Base-by-base conservation (phyloP, 2,329 filamentous ascomycete genomes). In the Cryphonectria carpinicola region DNA sequence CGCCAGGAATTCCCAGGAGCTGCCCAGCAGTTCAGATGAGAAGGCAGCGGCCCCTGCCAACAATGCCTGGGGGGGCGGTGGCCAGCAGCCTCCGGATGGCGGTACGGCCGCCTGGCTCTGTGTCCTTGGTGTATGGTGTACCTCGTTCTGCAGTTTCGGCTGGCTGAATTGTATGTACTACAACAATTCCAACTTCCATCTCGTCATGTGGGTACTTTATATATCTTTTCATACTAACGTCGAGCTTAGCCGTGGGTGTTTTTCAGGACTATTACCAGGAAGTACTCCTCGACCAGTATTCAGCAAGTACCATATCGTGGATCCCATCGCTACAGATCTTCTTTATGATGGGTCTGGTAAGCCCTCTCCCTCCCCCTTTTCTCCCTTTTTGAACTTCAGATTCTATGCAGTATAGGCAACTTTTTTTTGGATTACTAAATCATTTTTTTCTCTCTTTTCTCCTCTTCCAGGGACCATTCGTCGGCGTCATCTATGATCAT, bases 401-500 rank as follows among this genome's bases (percentile, higher is more conserved):
- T 17, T 14, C 4, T 13, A 17, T 64, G 25, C 39, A 17, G 35
- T 52, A 28, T 25, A 35, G n/a, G 17, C 54, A 28, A 32, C 2
- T 8, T 19, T 61, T 39, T 37, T 39, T n/a, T n/a, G n/a, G 37
- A 7, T 37, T 37, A 35, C 58, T 61, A 22, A 39, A 37, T 39
- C 54, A 22, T 25, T 19, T 28, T 28, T 39, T 76, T 82, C 22
- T 82, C 32, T 61, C 3, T 58, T 10, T 19, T 11, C 25, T 1
- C 35, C 28, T n/a, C 6, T 19, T 14, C 69, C 17, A 71, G 61
- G 87, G 87, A 0, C 86, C 87, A 0, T 74, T 90, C 35, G 83
- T 87, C 25, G 88, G 89, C 0, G 85, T 84, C 66, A 70, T 88
- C 3, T 89, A 85, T 74, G 89, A 90, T 74, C 85, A 83, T 73